These are phyloP conservation scores for Coemansia sp. DNA, from an alignment of 192 early-diverging fungal genomes.

Conservation along the genomic window DNA sequence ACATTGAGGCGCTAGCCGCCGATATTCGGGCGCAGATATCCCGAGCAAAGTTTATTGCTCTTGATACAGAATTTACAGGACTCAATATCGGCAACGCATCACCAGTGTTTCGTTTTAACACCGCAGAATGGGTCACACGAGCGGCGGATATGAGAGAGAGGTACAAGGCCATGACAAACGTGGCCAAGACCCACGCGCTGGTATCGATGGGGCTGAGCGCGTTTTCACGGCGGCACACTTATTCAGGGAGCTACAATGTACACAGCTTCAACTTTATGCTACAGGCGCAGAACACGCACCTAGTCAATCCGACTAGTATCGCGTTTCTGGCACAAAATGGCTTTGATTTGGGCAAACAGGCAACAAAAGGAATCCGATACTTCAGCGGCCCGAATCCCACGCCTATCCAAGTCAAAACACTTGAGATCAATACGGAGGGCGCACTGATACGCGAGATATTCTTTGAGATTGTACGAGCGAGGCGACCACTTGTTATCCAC, in stretches of 20 bases:
- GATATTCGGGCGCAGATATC: slow-evolving; percentile 50
- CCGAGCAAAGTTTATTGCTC: slow-evolving; percentile 70
- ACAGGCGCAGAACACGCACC: slow-evolving; percentile 59
- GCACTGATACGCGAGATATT: slow-evolving; percentile 60
- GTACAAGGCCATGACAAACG: slow-evolving; percentile 70
- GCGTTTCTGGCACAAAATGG: slow-evolving; percentile 81
- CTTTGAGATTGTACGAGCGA: slow-evolving; percentile 47
- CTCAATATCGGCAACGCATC: slow-evolving; percentile 56
- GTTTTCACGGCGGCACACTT: slow-evolving; percentile 21
- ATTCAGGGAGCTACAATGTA: slow-evolving; percentile 63
- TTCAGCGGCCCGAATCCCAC: slow-evolving; percentile 56
- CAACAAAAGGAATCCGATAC: slow-evolving; percentile 77
- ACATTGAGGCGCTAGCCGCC: slow-evolving; percentile 52
- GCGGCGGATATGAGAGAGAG: slow-evolving; percentile 76
- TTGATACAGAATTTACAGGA: slow-evolving; percentile 94
- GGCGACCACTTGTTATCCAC: slow-evolving; percentile 80
- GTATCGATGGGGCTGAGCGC: slow-evolving; percentile 77
- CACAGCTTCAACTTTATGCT: slow-evolving; percentile 57
- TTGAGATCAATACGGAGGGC: slow-evolving; percentile 35
- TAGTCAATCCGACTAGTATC: slow-evolving; percentile 68
- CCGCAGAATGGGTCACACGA: slow-evolving; percentile 38
- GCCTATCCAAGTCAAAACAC: slow-evolving; percentile 25
- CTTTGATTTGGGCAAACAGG: slow-evolving; percentile 81
- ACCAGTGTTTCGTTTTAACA: slow-evolving; percentile 28
- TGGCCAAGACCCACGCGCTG: slow-evolving; percentile 75